These are phyloP conservation scores for Pyrenula massariospora DNA, from an alignment of 495 filamentous ascomycete genomes.

Conservation along the genomic window DNA sequence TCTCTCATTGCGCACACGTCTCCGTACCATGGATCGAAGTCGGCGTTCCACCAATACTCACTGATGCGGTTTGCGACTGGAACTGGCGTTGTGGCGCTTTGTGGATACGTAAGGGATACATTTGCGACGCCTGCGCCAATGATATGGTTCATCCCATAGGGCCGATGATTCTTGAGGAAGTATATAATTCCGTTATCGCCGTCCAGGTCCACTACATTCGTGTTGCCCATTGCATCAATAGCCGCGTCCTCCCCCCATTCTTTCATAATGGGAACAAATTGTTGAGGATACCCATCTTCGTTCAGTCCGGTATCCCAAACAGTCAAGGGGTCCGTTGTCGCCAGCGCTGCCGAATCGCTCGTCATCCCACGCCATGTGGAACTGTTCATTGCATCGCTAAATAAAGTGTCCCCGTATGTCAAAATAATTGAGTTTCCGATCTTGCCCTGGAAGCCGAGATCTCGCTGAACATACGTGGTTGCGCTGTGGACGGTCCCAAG, in stretches of 20 bases:
- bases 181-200: not conserved
- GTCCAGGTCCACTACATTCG: not conserved
- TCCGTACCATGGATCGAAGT: not conserved
- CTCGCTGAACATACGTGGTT: not conserved
- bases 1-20: not conserved
- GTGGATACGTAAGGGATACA: not conserved
- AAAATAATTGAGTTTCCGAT: not conserved
- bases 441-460: not conserved
- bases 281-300: not conserved
- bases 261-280: not conserved
- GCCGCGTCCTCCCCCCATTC: not conserved
- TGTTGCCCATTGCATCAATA: not conserved
- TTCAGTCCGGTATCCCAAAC: not conserved
- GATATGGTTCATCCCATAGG: not conserved
- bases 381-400: not conserved
- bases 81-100: not conserved
- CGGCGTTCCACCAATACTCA: not conserved
- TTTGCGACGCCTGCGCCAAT: not conserved
- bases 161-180: constrained; percentile 1
- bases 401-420: not conserved
- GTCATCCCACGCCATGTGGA: not conserved
- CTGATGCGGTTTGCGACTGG: not conserved
- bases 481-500: not conserved
- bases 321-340: not conserved
- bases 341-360: not conserved